Conservation (phyloP, 75 land plant genomes). For the Pinus tabuliformis region DNA sequence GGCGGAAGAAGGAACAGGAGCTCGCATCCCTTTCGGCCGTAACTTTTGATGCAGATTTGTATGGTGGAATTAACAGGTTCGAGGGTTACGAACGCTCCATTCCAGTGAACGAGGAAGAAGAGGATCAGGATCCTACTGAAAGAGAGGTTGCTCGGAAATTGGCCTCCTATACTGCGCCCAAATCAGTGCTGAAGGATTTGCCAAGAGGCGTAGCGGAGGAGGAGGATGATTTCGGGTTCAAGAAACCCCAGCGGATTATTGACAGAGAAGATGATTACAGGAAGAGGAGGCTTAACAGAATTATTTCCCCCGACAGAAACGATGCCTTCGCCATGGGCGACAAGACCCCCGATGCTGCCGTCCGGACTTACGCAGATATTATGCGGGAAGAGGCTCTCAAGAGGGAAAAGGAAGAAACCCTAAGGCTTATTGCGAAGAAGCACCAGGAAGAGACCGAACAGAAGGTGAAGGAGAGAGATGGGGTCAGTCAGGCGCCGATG, state of each 20-base stretch:
- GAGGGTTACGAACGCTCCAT: constrained; percentile 82
- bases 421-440: constrained; percentile 67
- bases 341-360: constrained; percentile 76
- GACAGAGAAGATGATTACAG: constrained; percentile 96
- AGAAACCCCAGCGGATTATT: constrained; percentile 67
- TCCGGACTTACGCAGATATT: constrained; percentile 88
- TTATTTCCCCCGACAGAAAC: constrained; percentile 86
- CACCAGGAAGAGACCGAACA: constrained; percentile 75
- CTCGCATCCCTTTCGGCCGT: constrained; percentile 59
- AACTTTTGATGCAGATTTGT: constrained; percentile 76
- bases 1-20: constrained; percentile 75
- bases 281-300: constrained; percentile 62
- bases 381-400: constrained; percentile 80
- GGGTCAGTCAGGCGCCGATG: constrained; percentile 21
- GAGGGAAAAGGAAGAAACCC: constrained; percentile 77
- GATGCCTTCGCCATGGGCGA: constrained; percentile 88
- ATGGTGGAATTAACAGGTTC: constrained; percentile 46
- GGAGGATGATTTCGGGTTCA: constrained; percentile 63
- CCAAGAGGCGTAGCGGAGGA: constrained; percentile 42
- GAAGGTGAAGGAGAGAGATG: constrained; percentile 26
- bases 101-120: constrained; percentile 82
- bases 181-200: constrained; percentile 58
- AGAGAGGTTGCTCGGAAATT: constrained; percentile 65
- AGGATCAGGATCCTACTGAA: constrained; percentile 51
- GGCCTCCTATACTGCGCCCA: constrained; percentile 87